A percentile compares a stretch with the other conserved stretches of the same genome.
phyloP scores from a whole-genome alignment of 768 basidiomycete species.

The Phanerochaete sordida region DNA sequence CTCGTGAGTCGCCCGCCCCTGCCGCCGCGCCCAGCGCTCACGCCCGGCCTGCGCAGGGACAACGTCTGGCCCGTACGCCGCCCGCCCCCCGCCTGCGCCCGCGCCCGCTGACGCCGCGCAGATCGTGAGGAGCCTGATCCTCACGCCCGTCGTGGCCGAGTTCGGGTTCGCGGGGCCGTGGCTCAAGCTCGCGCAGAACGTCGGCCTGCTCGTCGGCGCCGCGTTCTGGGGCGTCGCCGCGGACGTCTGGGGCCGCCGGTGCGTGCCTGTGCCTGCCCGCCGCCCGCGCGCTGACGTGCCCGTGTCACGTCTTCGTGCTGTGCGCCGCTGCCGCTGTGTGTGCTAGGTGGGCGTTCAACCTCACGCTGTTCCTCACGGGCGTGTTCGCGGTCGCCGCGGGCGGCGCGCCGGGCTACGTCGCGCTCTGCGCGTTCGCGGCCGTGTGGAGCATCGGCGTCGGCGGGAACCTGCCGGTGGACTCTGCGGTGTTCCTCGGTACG shows the following conservation, averaged over 20 bases:
- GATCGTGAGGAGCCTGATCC: constrained; percentile 64
- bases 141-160: constrained; percentile 62
- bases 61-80: constrained; percentile 62
- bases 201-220: constrained; percentile 71
- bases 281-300: background rate
- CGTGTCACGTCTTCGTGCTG: background rate
- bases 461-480: constrained; percentile 73
- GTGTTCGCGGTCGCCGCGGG: constrained; percentile 64
- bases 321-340: too few relatives aligned
- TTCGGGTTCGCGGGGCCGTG: constrained; percentile 59
- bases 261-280: background rate
- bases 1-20: constrained; percentile 49
- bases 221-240: constrained; percentile 65
- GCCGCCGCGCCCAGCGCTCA: too few relatives aligned
- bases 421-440: constrained; percentile 49
- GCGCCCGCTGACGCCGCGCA: constrained; percentile 21
- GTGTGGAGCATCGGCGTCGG: constrained; percentile 69
- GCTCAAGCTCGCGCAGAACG: constrained; percentile 66
- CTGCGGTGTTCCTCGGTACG: constrained; percentile 67
- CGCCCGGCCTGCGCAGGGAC: too few relatives aligned
- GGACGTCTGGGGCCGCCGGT: constrained; percentile 73
- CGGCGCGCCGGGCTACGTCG: constrained; percentile 48
- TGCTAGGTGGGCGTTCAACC: background rate
- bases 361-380: constrained; percentile 61
- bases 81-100: background rate